Evolutionary conservation across 495 filamentous ascomycete genomes (phyloP).

Genomic region (Terfezia claveryi): DNA sequence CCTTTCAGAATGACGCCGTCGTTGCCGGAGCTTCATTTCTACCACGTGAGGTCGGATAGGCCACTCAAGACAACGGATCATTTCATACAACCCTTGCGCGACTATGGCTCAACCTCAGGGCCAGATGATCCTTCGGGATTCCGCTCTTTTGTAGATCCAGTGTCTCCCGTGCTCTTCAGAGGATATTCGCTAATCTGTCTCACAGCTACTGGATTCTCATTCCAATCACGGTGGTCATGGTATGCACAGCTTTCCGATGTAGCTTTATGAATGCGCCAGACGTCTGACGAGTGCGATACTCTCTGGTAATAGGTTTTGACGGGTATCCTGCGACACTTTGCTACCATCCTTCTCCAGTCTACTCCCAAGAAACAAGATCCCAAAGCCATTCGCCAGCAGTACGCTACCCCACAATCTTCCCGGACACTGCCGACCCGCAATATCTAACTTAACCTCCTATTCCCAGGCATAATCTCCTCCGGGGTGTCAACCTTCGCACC

Average conservation of each 20-base stretch:
- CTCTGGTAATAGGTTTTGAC: too few relatives aligned
- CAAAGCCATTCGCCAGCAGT: slow-evolving; percentile 59
- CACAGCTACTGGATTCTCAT: slow-evolving; percentile 92
- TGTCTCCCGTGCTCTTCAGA: not conserved
- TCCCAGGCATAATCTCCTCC: slow-evolving; percentile 44
- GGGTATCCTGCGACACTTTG: too few relatives aligned
- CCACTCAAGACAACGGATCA: too few relatives aligned
- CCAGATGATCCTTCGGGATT: slow-evolving; percentile 96
- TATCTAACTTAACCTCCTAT: not conserved
- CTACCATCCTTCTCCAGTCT: slow-evolving; percentile 55
- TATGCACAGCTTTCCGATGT: slow-evolving; percentile 20
- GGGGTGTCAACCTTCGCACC: slow-evolving; percentile 62
- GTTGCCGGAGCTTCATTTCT: too few relatives aligned
- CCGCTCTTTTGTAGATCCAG: slow-evolving; percentile 65
- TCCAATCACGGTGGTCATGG: slow-evolving; percentile 94
- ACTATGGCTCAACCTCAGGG: slow-evolving; percentile 68
- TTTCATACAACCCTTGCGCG: not conserved
- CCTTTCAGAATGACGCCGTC: too few relatives aligned
- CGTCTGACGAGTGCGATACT: not conserved
- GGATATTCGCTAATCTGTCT: slow-evolving; percentile 3
- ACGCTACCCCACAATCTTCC: not conserved
- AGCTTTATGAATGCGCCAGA: not conserved
- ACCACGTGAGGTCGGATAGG: too few relatives aligned
- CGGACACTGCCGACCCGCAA: not conserved
- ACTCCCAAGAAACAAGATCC: slow-evolving; percentile 62